phyloP scores from a whole-genome alignment of 2,329 filamentous ascomycete genomes.

The Ciborinia camelliae region DNA sequence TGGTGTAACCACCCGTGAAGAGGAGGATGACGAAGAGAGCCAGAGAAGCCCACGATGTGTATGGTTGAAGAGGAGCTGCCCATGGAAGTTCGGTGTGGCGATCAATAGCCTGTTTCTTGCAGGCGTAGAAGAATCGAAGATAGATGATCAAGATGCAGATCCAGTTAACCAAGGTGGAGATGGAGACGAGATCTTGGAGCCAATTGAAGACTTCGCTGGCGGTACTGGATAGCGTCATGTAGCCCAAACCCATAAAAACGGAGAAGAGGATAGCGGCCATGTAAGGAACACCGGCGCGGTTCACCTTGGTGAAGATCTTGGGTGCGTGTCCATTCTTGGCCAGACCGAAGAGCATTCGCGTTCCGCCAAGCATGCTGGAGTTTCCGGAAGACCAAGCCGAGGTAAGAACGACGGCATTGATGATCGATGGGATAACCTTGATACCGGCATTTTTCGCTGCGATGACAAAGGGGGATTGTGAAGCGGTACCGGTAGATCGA shows the following conservation, averaged over 20 bases:
- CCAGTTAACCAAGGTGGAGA: slow-evolving; percentile 63
- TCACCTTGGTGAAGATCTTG: slow-evolving; percentile 51
- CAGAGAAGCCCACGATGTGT: slow-evolving; percentile 59
- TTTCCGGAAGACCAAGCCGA: slow-evolving; percentile 69
- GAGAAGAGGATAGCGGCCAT: slow-evolving; percentile 53
- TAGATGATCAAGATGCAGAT: slow-evolving; percentile 57
- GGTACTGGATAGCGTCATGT: slow-evolving; percentile 60
- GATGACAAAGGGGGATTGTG: slow-evolving; percentile 64
- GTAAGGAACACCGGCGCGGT: slow-evolving; percentile 54
- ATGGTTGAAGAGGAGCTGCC: slow-evolving; percentile 44
- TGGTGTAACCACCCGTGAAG: slow-evolving; percentile 65
- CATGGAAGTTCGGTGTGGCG: slow-evolving; percentile 50
- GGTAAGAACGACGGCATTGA: slow-evolving; percentile 74
- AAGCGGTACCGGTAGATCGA: slow-evolving; percentile 45
- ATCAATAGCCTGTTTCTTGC: slow-evolving; percentile 54
- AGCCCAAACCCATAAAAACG: slow-evolving; percentile 60
- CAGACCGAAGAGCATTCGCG: slow-evolving; percentile 57
- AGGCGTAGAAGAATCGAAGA: slow-evolving; percentile 52
- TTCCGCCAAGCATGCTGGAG: slow-evolving; percentile 58
- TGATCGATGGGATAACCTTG: slow-evolving; percentile 62
- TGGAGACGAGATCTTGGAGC: slow-evolving; percentile 59
- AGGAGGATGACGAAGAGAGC: slow-evolving; percentile 61
- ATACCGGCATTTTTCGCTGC: slow-evolving; percentile 67
- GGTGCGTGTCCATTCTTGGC: slow-evolving; percentile 54
- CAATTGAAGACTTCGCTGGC: slow-evolving; percentile 62